Evolutionary conservation across 495 filamentous ascomycete species (phyloP).

Genomic region (Talaromyces borbonicus): DNA sequence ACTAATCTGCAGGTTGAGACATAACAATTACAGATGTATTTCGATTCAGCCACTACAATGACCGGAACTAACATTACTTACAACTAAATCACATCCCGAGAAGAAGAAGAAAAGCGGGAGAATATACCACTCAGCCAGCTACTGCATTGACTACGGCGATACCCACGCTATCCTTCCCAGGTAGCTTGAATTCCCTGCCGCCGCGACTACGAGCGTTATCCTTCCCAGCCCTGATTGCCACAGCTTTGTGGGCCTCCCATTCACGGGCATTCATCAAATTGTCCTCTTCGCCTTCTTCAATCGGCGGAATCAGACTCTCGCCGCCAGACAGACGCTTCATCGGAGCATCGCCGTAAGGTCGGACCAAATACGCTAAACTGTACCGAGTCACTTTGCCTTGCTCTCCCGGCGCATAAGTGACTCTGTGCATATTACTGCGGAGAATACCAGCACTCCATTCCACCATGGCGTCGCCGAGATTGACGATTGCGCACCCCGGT

Average conservation of each 20-base stretch:
- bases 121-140: too few relatives aligned
- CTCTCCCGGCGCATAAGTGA: constrained; percentile 13
- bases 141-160: too few relatives aligned
- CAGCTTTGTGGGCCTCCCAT: constrained; percentile 2
- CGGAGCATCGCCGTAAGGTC: constrained; percentile 4
- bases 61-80: too few relatives aligned
- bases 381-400: constrained; percentile 1
- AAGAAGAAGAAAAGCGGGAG: too few relatives aligned
- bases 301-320: constrained; percentile 1
- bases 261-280: background rate
- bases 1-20: too few relatives aligned
- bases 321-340: constrained; percentile 1
- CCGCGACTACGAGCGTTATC: constrained; percentile 1
- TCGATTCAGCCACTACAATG: too few relatives aligned
- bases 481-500: constrained; percentile 41
- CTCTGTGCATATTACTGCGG: constrained; percentile 46
- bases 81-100: too few relatives aligned
- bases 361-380: background rate
- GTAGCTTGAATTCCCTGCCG: constrained; percentile 1
- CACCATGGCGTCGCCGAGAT: constrained; percentile 48
- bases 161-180: too few relatives aligned
- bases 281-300: constrained; percentile 1
- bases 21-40: too few relatives aligned
- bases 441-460: constrained; percentile 39
- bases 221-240: background rate